Percentiles rank a stretch among this genome's conserved stretches.
phyloP scores from a whole-genome alignment of 2,329 filamentous ascomycete species.

The Diaporthe longicolla region DNA sequence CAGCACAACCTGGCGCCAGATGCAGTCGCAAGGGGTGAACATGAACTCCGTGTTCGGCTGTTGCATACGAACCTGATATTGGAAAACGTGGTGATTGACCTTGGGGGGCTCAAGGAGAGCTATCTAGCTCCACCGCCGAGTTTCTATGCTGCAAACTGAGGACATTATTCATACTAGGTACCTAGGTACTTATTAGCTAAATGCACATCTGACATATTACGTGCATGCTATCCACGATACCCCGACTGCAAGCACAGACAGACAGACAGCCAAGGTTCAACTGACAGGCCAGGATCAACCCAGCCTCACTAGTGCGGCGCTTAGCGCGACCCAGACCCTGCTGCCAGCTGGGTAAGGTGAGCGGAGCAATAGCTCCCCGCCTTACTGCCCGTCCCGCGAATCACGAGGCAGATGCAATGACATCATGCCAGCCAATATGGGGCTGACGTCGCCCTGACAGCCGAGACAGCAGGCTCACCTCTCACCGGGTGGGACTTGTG shows the following conservation, averaged over 20 bases:
- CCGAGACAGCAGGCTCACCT: neutral
- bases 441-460: conserved; percentile 16
- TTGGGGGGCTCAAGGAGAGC: conserved; percentile 53
- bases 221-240: no score
- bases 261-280: neutral
- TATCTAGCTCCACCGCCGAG: conserved; percentile 53
- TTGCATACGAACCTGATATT: conserved; percentile 50
- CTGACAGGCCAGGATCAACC: neutral
- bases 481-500: conserved; percentile 7
- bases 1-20: conserved; percentile 15
- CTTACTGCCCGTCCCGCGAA: conserved; percentile 3
- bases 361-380: conserved; percentile 39
- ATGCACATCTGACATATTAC: no score
- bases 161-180: no score
- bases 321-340: neutral
- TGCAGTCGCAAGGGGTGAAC: conserved; percentile 33
- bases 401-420: conserved; percentile 37
- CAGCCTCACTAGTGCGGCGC: neutral
- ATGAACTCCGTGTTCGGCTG: conserved; percentile 49
- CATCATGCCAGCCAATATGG: conserved; percentile 29
- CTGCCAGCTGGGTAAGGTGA: neutral
- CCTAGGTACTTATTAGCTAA: no score
- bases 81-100: conserved; percentile 54
- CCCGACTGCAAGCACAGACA: no score
- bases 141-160: neutral